Conservation (phyloP, 192 early-diverging fungal species). For the Gaertneriomyces semiglobifer region DNA sequence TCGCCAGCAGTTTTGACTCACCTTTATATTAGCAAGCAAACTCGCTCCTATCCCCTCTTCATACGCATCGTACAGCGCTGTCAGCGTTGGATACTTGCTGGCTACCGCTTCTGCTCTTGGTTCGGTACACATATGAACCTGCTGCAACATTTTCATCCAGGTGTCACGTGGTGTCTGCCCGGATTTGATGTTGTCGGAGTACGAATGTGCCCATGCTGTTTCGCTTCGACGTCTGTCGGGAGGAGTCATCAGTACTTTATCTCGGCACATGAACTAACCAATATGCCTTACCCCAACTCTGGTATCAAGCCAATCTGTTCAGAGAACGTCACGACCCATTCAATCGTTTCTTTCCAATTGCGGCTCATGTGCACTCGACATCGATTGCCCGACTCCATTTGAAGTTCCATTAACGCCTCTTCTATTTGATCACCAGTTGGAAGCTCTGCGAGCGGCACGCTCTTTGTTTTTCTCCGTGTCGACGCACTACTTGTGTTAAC, state of each 20-base stretch:
- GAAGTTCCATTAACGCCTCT: conserved; percentile 20
- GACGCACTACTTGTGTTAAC: background rate
- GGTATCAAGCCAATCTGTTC: conserved; percentile 32
- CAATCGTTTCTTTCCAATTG: conserved; percentile 14
- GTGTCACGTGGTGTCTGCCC: conserved; percentile 25
- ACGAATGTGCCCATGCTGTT: conserved; percentile 19
- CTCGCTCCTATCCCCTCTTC: background rate
- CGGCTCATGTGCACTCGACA: conserved; percentile 13
- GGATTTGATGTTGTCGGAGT: conserved; percentile 35
- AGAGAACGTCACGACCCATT: conserved; percentile 29
- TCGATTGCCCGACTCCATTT: conserved; percentile 4
- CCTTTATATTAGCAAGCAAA: conserved; percentile 24
- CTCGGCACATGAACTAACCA: background rate
- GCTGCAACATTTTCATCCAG: conserved; percentile 35
- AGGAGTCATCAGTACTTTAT: background rate
- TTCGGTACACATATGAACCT: conserved; percentile 18
- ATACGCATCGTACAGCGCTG: conserved; percentile 16
- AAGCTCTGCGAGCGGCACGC: conserved; percentile 8
- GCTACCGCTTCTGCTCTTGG: conserved; percentile 20
- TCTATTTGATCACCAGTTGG: conserved; percentile 12
- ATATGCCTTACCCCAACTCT: conserved; percentile 24
- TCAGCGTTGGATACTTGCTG: conserved; percentile 16
- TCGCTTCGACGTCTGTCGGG: conserved; percentile 22
- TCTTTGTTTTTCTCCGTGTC: conserved; percentile 3
- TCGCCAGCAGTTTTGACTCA: background rate